A percentile compares a stretch with the other conserved stretches of the same genome.
Conservation (phyloP, 1,139 yeast genomes). For the Hemisphaericaspora lyxosophila region DNA sequence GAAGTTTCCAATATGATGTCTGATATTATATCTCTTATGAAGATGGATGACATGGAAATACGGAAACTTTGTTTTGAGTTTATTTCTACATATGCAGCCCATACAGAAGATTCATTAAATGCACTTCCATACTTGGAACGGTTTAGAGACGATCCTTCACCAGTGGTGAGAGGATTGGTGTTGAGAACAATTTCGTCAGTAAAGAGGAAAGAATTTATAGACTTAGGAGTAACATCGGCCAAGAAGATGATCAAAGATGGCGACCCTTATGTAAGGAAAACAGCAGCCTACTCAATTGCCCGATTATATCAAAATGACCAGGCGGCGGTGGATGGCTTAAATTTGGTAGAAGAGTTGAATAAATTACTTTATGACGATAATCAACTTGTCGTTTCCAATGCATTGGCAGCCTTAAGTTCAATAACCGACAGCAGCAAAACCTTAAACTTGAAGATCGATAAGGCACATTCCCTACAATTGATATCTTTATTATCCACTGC, state of each 20-base stretch:
- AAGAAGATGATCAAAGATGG: conserved; percentile 45
- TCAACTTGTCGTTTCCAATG: conserved; percentile 67
- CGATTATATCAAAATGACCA: conserved; percentile 63
- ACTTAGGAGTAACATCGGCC: conserved; percentile 26
- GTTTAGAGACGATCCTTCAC: conserved; percentile 45
- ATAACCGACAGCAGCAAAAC: conserved; percentile 58
- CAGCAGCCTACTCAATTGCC: conserved; percentile 71
- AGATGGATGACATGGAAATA: conserved; percentile 67
- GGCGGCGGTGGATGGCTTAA: conserved; percentile 42
- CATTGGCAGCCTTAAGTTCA: conserved; percentile 66
- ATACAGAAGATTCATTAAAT: conserved; percentile 53
- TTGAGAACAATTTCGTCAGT: conserved; percentile 64
- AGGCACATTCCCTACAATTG: conserved; percentile 53
- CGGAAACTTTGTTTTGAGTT: conserved; percentile 68
- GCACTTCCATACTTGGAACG: conserved; percentile 57
- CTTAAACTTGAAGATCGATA: conserved; percentile 56
- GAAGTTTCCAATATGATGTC: conserved; percentile 71
- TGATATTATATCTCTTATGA: conserved; percentile 63
- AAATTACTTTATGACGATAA: conserved; percentile 56
- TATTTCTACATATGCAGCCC: conserved; percentile 57
- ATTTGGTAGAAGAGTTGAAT: conserved; percentile 56
- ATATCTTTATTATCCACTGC: conserved; percentile 50
- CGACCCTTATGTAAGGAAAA: conserved; percentile 63
- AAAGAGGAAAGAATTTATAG: conserved; percentile 52
- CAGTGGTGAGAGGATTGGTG: conserved; percentile 49